Percentiles rank a stretch among this genome's conserved stretches.
phyloP scores from a whole-genome alignment of 768 basidiomycete genomes.

The Mycena galopus region DNA sequence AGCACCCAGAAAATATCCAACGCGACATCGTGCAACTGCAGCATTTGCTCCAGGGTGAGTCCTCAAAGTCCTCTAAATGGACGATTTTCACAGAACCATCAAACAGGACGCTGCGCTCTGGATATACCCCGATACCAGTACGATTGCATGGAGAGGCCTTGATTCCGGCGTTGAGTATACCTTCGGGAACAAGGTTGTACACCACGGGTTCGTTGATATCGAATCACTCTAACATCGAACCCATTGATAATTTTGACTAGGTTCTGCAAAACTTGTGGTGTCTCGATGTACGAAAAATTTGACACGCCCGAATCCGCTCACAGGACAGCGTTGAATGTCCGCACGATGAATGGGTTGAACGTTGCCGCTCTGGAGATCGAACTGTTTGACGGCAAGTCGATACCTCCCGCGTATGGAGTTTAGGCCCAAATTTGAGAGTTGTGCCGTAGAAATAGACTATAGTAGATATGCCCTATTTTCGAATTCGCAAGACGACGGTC shows the following conservation, averaged over 20 bases:
- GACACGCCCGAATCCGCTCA: neutral
- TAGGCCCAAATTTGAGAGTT: too few relatives aligned
- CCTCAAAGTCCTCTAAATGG: too few relatives aligned
- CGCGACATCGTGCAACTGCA: constrained; percentile 28
- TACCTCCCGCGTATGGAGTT: neutral
- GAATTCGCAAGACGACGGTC: too few relatives aligned
- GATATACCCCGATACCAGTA: neutral
- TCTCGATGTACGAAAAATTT: neutral
- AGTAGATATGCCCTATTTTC: too few relatives aligned
- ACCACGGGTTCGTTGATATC: constrained; percentile 1
- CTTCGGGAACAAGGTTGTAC: too few relatives aligned
- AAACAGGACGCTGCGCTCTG: constrained; percentile 22
- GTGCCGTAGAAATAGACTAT: too few relatives aligned
- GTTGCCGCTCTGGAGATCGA: neutral
- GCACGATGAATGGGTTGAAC: constrained; percentile 11
- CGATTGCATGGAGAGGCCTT: neutral
- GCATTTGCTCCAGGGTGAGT: constrained; percentile 22
- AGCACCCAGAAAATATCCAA: neutral
- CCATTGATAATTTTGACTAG: neutral
- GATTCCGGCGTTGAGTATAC: constrained; percentile 15
- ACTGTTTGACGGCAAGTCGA: neutral
- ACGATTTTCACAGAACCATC: neutral
- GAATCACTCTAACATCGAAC: neutral
- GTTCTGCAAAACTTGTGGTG: constrained; percentile 24
- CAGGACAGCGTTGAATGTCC: neutral